A percentile compares a stretch with the other conserved stretches of the same genome.
Evolutionary conservation across 1,284 basidiomycete genomes (phyloP).

Genomic region (Fomes fomentarius): DNA sequence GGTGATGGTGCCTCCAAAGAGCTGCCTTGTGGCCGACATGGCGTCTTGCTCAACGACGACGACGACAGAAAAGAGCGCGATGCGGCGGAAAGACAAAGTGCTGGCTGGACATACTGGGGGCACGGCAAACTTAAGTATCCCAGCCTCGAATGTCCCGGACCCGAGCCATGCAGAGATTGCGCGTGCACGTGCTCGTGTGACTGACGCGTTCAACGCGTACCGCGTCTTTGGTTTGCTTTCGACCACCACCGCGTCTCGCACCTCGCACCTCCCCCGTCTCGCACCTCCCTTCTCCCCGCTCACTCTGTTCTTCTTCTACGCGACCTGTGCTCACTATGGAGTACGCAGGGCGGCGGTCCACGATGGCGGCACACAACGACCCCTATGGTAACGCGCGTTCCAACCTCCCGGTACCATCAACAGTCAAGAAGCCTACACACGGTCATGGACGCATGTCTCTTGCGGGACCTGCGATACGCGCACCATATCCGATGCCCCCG

Average conservation of each 20-base stretch:
- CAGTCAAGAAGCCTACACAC: constrained; percentile 62
- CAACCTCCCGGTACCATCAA: constrained; percentile 53
- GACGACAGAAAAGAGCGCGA: not conserved
- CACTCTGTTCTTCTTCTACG: not conserved
- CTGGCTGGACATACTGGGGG: not conserved
- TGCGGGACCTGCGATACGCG: constrained; percentile 64
- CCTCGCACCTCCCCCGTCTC: not conserved
- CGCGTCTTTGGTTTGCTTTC: constrained; percentile 21
- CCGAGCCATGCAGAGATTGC: not conserved
- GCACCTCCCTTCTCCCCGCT: not conserved
- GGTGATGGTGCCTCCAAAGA: constrained; percentile 86
- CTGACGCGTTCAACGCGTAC: constrained; percentile 24
- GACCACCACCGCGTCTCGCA: constrained; percentile 7
- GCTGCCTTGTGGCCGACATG: constrained; percentile 36
- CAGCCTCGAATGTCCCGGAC: not conserved
- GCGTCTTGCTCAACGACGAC: not conserved
- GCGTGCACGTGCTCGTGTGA: constrained; percentile 29
- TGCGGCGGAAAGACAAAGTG: not conserved
- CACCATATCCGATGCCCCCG: constrained; percentile 50
- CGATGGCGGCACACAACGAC: constrained; percentile 57
- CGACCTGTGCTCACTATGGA: constrained; percentile 36
- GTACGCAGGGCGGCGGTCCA: constrained; percentile 51
- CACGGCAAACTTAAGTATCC: not conserved
- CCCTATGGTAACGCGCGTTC: constrained; percentile 51
- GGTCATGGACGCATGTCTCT: constrained; percentile 65